Percentiles rank a stretch among this genome's conserved stretches.
These are phyloP conservation scores for Apiospora marii DNA, from an alignment of 2,329 filamentous ascomycete species.

Conservation along the genomic window DNA sequence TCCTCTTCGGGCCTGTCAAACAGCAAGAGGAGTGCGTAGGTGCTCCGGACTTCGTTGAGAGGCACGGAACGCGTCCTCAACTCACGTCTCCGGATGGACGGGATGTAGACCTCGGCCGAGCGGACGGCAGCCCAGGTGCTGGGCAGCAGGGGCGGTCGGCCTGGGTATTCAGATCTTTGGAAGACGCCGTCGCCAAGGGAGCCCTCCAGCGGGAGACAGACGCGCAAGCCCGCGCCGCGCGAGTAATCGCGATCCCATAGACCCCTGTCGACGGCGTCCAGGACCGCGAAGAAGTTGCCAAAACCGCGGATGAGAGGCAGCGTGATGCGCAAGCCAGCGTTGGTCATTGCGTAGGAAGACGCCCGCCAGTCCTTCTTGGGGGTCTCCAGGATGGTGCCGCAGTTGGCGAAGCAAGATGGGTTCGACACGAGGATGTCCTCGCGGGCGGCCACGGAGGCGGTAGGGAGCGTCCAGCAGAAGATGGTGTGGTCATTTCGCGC, in stretches of 20 bases:
- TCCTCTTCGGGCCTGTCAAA: not conserved
- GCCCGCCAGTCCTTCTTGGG: not conserved
- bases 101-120: not conserved
- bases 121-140: not conserved
- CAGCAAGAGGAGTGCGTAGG: not conserved
- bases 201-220: not conserved
- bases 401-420: not conserved
- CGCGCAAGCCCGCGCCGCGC: not conserved
- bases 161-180: not conserved
- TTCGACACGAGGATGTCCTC: not conserved
- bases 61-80: not conserved
- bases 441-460: not conserved
- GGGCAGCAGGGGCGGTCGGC: not conserved
- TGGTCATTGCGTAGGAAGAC: not conserved
- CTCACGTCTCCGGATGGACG: not conserved
- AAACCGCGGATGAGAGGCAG: slow-evolving; percentile 4
- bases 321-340: not conserved
- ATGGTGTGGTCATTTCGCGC: not conserved
- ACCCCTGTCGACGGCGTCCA: not conserved
- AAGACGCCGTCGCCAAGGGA: not conserved
- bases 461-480: not conserved
- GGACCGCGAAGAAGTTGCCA: not conserved
- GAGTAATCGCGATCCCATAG: not conserved
- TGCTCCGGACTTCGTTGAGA: not conserved
- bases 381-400: not conserved